Evolutionary conservation across 108 stramenopile species (phyloP).

Genomic region (Parmales sp.): DNA sequence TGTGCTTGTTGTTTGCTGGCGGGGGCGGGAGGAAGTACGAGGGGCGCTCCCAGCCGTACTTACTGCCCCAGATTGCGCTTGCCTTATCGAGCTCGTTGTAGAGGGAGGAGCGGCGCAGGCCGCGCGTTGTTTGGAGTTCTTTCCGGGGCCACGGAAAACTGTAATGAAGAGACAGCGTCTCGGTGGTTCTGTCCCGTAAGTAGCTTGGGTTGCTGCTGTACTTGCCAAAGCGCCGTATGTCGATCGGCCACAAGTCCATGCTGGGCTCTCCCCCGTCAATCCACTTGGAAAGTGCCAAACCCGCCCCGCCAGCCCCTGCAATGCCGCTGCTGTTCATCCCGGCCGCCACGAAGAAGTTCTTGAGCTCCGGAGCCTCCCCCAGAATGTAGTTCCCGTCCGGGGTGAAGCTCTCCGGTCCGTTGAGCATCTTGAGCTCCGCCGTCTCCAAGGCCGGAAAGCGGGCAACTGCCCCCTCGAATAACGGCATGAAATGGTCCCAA

Average conservation of each 20-base stretch:
- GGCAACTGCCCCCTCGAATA: neutral
- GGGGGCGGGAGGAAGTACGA: too few species aligned
- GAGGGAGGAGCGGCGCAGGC: too few species aligned
- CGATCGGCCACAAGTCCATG: neutral
- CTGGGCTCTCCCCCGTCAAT: slow-evolving; percentile 10
- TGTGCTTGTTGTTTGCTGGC: too few species aligned
- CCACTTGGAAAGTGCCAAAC: slow-evolving; percentile 16
- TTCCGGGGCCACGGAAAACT: neutral
- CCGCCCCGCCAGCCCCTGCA: slow-evolving; percentile 16
- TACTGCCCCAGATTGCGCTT: too few species aligned
- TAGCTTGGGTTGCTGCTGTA: neutral
- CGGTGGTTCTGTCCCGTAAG: neutral
- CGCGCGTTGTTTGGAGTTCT: too few species aligned
- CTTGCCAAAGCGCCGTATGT: neutral
- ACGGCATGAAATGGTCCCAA: neutral
- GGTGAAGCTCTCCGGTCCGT: slow-evolving; percentile 67
- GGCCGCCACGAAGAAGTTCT: slow-evolving; percentile 45
- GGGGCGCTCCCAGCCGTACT: too few species aligned
- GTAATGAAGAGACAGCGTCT: neutral
- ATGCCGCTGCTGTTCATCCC: slow-evolving; percentile 23
- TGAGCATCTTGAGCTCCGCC: slow-evolving; percentile 55
- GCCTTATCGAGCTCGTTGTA: too few species aligned
- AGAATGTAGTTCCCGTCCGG: slow-evolving; percentile 47
- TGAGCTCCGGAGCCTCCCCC: slow-evolving; percentile 46
- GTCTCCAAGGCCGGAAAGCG: slow-evolving; percentile 19